These are phyloP conservation scores for Pythium phragmiticola DNA, from an alignment of 352 stramenopile genomes.

Conservation along the genomic window DNA sequence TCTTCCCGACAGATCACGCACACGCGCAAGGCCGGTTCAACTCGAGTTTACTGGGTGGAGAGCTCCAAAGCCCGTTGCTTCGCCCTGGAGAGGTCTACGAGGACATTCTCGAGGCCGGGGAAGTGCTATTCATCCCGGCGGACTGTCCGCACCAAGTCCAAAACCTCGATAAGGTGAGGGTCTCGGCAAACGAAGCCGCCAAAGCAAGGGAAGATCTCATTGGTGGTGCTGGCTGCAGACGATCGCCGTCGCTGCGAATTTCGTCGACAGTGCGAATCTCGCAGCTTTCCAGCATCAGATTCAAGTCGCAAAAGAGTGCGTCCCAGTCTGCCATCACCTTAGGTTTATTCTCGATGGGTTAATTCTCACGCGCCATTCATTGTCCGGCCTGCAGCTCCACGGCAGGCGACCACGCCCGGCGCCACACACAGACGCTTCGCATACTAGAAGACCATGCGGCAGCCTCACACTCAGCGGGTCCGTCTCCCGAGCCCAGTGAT, in stretches of 20 bases:
- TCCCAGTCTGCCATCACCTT: neutral
- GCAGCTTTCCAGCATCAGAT: constrained; percentile 4
- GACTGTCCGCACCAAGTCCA: constrained; percentile 39
- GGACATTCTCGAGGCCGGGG: constrained; percentile 31
- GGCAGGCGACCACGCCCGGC: constrained; percentile 6
- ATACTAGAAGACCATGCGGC: neutral
- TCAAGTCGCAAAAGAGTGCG: constrained; percentile 7
- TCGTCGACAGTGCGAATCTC: constrained; percentile 8
- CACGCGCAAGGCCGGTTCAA: constrained; percentile 25
- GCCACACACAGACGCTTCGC: constrained; percentile 4
- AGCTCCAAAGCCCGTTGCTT: constrained; percentile 7
- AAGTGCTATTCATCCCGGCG: constrained; percentile 39
- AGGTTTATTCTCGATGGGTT: too few species aligned
- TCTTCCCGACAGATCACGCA: constrained; percentile 15
- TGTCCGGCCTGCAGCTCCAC: constrained; percentile 2
- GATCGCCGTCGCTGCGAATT: constrained; percentile 30
- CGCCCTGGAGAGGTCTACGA: constrained; percentile 32
- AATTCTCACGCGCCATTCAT: neutral
- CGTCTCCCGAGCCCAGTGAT: constrained; percentile 3
- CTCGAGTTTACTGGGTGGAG: constrained; percentile 24
- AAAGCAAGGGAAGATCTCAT: neutral
- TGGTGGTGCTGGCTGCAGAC: constrained; percentile 22
- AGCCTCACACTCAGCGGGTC: neutral
- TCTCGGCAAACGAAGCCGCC: neutral
- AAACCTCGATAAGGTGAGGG: constrained; percentile 34